Conservation (phyloP, 371 early-diverging fungal species). For the Apophysomyces elegans region DNA sequence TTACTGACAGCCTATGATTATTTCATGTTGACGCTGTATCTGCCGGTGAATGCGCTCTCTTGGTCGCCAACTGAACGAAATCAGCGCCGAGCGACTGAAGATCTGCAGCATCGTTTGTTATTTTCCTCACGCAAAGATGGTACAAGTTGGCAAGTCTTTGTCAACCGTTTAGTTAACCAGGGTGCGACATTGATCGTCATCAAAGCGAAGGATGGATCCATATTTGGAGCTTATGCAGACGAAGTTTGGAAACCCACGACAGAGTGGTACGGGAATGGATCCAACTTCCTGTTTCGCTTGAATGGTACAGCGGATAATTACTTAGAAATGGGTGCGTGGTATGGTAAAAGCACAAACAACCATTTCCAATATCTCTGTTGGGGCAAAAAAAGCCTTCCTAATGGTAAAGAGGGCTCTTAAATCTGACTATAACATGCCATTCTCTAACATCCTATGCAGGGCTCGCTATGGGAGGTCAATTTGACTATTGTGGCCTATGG, state of each 20-base stretch:
- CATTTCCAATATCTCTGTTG: slow-evolving; percentile 86
- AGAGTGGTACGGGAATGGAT: slow-evolving; percentile 73
- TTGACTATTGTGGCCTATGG: slow-evolving; percentile 86
- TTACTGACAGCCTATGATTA: slow-evolving; percentile 42
- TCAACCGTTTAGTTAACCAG: slow-evolving; percentile 46
- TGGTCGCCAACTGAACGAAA: slow-evolving; percentile 30
- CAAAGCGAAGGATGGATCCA: slow-evolving; percentile 50
- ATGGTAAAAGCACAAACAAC: slow-evolving; percentile 61
- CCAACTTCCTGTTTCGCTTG: slow-evolving; percentile 66
- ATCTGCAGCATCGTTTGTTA: slow-evolving; percentile 38
- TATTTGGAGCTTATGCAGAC: slow-evolving; percentile 83
- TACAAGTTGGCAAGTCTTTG: slow-evolving; percentile 69
- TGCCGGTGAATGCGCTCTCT: slow-evolving; percentile 38
- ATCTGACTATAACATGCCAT: too few relatives aligned
- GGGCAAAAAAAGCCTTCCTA: slow-evolving; percentile 83
- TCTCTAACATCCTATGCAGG: slow-evolving; percentile 25
- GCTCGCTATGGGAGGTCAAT: slow-evolving; percentile 82
- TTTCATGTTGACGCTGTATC: slow-evolving; percentile 32
- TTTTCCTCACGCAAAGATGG: slow-evolving; percentile 66
- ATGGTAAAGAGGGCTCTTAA: slow-evolving; percentile 54
- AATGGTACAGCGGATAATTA: background rate
- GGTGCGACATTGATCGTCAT: slow-evolving; percentile 55
- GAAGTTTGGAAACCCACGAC: slow-evolving; percentile 60
- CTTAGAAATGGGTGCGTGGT: slow-evolving; percentile 25
- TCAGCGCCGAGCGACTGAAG: slow-evolving; percentile 15